These are phyloP conservation scores for Xylaria nigripes DNA, from an alignment of 495 filamentous ascomycete genomes.

Conservation along the genomic window DNA sequence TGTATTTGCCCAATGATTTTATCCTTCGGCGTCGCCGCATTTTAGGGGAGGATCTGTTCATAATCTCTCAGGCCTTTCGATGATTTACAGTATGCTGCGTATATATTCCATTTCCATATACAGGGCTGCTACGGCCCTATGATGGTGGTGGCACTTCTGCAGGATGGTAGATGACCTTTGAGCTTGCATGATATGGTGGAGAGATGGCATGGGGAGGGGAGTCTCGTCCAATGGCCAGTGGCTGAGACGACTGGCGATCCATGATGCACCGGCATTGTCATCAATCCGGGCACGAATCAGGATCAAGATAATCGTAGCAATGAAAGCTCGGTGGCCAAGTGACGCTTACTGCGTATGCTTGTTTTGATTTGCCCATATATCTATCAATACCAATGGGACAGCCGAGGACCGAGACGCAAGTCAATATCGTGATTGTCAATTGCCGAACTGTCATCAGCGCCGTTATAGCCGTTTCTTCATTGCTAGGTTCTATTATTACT, in stretches of 20 bases:
- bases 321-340: constrained; percentile 3
- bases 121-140: not conserved
- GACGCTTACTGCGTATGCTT: not conserved
- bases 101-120: not conserved
- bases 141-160: not conserved
- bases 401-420: not conserved
- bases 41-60: not conserved
- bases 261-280: constrained; percentile 7
- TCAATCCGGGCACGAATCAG: constrained; percentile 16
- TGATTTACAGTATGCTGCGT: not conserved
- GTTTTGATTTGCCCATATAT: not conserved
- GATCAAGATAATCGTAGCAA: not conserved
- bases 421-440: not conserved
- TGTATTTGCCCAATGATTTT: constrained; percentile 1
- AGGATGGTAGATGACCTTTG: not conserved
- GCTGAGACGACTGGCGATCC: not conserved
- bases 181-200: constrained; percentile 8
- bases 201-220: not conserved
- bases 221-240: not conserved
- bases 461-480: not conserved
- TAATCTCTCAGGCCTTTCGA: not conserved
- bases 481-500: not conserved
- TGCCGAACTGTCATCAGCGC: not conserved
- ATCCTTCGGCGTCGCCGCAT: constrained; percentile 6
- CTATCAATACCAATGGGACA: not conserved